These are phyloP conservation scores for Ogataea thermomethanolica DNA, from an alignment of 805 yeast genomes.

Conservation along the genomic window DNA sequence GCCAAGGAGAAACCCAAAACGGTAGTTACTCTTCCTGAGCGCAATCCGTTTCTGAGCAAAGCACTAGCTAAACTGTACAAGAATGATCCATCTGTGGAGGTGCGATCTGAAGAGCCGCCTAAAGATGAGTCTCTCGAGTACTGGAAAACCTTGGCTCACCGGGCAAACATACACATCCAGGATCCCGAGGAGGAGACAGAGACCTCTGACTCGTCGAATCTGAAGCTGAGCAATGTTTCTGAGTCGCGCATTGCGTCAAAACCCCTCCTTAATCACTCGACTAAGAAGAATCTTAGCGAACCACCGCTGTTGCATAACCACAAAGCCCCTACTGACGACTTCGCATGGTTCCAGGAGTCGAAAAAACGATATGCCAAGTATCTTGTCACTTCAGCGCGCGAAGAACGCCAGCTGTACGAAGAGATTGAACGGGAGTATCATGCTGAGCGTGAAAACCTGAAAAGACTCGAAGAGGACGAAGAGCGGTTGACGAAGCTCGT, in stretches of 20 bases:
- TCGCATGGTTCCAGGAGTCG: conserved; percentile 35
- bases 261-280: background rate
- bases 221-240: no score
- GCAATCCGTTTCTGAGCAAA: conserved; percentile 24
- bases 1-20: conserved; percentile 5
- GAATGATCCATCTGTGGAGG: conserved; percentile 15
- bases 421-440: conserved; percentile 34
- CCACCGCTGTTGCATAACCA: background rate
- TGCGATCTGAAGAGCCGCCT: conserved; percentile 13
- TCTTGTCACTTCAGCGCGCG: conserved; percentile 30
- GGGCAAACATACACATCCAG: conserved; percentile 28
- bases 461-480: conserved; percentile 18
- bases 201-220: background rate
- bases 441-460: conserved; percentile 18
- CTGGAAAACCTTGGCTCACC: conserved; percentile 27
- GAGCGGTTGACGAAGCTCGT: conserved; percentile 18
- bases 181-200: conserved; percentile 1
- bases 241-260: background rate
- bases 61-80: conserved; percentile 23
- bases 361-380: conserved; percentile 33
- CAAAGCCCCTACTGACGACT: conserved; percentile 17
- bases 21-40: conserved; percentile 15
- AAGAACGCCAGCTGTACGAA: conserved; percentile 37
- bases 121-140: conserved; percentile 21
- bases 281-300: background rate